Base-by-base conservation (phyloP, 2,329 filamentous ascomycete species). In the Phaeomoniella chlamydospora region DNA sequence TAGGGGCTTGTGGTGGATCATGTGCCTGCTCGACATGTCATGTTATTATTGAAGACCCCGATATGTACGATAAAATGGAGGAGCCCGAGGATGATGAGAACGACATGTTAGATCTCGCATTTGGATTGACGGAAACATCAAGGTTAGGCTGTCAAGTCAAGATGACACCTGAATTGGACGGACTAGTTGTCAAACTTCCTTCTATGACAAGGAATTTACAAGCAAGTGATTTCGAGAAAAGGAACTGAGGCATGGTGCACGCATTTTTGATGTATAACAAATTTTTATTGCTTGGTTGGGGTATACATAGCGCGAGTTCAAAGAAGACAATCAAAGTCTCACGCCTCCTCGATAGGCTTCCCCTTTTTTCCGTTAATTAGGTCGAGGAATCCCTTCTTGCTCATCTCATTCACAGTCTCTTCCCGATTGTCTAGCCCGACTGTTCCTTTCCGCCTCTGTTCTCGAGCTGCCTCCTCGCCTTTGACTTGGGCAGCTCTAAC, bases 121-220 rank as follows among this genome's bases (percentile, higher is more conserved):
- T 93, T 58, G 86, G 85, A 2, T 62, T 93, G 45, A 92, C 84
- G 3, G 86, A 93, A 66, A 93, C 85, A 15, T 79, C 70, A 37
- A 64, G 87, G 18, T 56, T 94, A 45, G 87, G 87, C 0, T 94
- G 87, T 56, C 87, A 94, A 64, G 82, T 98, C 16, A 68, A 74
- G 53, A 94, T 98, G 88, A 80, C 67, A 40, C 86, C 85, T 58
- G 85, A 92, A 46, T 60, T 96, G 44, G 82, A 96, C 54, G 90
- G 90, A 0, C 44, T 98, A 49, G 74, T 76, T 32, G 85, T 98
- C 18, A 81, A 74, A 57, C 61, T 98, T 51, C 90, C 90, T 10
- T 77, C 76, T 26, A 94, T 94, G 86, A 96, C 90, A 45, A 72
- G 90, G 56, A 98, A 98, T 54, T 52, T 98, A 60, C 90, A 98